Conservation (phyloP, 129 eudicot genomes). For the Artemisia argyi region DNA sequence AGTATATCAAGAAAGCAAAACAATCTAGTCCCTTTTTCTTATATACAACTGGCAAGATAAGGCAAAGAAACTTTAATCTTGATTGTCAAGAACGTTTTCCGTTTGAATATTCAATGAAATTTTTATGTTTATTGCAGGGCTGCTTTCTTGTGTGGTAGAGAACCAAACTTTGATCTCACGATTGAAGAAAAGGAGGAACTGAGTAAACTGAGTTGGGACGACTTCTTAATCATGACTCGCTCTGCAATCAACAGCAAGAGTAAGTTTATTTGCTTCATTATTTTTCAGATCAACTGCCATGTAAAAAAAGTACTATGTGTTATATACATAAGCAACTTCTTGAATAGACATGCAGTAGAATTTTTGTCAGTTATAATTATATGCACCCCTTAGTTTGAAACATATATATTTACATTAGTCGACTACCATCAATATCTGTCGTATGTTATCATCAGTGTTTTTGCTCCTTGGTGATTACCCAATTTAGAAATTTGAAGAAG, state of each 20-base stretch:
- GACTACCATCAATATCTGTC: background rate
- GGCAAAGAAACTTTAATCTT: constrained; percentile 1
- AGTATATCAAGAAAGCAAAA: background rate
- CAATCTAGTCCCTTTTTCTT: background rate
- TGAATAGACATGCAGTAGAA: no score
- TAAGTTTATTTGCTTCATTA: constrained; percentile 23
- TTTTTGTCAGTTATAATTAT: no score
- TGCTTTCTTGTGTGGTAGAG: constrained; percentile 96
- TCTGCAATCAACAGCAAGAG: constrained; percentile 77
- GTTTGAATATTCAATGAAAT: background rate
- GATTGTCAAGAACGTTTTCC: constrained; percentile 16
- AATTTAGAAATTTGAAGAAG: no score
- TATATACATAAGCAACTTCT: no score
- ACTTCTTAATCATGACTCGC: constrained; percentile 74
- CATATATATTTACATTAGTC: background rate
- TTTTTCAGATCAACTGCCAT: background rate
- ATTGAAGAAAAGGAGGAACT: constrained; percentile 75
- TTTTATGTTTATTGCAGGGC: constrained; percentile 55
- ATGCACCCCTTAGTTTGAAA: background rate
- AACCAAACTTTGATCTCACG: constrained; percentile 84
- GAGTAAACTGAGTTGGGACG: constrained; percentile 83
- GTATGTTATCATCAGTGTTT: background rate
- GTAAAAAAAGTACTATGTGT: no score
- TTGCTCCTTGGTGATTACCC: no score
- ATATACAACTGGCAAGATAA: background rate